Base-by-base conservation (phyloP, 305 asterid genomes). In the Fraxinus xanthoxyloides region DNA sequence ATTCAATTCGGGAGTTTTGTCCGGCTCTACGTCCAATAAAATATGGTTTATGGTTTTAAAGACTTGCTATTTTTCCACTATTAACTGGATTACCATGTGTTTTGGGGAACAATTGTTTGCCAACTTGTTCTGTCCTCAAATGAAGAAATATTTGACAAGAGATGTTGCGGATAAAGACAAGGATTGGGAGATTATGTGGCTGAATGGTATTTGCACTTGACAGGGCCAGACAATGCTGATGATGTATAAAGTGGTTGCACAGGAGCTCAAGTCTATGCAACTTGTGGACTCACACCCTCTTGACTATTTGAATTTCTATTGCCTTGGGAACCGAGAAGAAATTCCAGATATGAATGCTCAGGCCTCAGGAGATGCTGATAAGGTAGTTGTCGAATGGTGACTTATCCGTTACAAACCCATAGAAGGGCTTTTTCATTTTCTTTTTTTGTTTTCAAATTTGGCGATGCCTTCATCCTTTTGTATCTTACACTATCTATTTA, bases 321-420 rank as follows among this genome's bases (percentile, higher is more conserved):
- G 98, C 87, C 98, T 95, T 90, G 98, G 98, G 76, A 93, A 92
- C 30, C 90, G 98, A 31, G 98, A 92, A 87, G 85, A 85, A 76
- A 72, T 88, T 76, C 81, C 94, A 73, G 63, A 73, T 79, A 63
- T 87, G 10, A 38, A 77, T 72, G 79, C 83, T 75, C 89, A 90
- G 83, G 79, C 54, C 54, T 76, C 88, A 84, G 91, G 87, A 76
- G 89, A 86, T 82, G 63, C 91, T 78, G 91, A 90, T 74, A 92
- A 93, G 97, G 98, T 95, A 88, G 65, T 77, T 79, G 36, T 77
- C 34, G 61, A 77, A 73, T 77, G 36, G 67, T 5, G 75, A 43
- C 69, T 77, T 65, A 2, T 38, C 59, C 43, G 78, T 79, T 79
- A 15, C 75, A 67, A 69, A 69, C 38, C 8, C 35, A 65, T 24